These are phyloP conservation scores for Ophiostoma triangulosporum DNA, from an alignment of 2,329 filamentous ascomycete species.

Conservation along the genomic window DNA sequence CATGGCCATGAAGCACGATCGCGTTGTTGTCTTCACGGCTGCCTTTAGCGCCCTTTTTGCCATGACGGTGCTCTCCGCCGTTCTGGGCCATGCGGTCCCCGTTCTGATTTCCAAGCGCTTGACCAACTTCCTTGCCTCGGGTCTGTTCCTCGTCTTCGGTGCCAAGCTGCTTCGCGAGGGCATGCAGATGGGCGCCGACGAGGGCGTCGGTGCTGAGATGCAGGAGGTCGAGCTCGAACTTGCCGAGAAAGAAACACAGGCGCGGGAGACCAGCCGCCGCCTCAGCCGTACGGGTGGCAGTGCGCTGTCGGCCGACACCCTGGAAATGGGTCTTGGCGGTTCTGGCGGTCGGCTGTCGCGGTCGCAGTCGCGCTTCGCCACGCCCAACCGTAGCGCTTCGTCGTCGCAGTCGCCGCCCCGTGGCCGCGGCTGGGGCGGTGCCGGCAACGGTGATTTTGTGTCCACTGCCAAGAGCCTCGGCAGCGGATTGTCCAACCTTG, in stretches of 20 bases:
- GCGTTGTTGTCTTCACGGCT: constrained; percentile 83
- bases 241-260: constrained; percentile 77
- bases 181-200: constrained; percentile 73
- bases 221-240: constrained; percentile 90
- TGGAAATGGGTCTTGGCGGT: constrained; percentile 64
- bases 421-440: constrained; percentile 34
- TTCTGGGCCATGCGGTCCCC: constrained; percentile 85
- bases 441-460: constrained; percentile 27
- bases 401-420: constrained; percentile 58
- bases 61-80: constrained; percentile 90
- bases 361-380: constrained; percentile 63
- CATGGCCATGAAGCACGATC: constrained; percentile 98
- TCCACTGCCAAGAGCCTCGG: constrained; percentile 39
- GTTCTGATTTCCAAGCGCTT: constrained; percentile 80
- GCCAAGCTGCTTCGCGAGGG: constrained; percentile 74
- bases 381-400: constrained; percentile 67
- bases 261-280: constrained; percentile 46
- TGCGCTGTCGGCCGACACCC: constrained; percentile 53
- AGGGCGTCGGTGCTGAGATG: constrained; percentile 94
- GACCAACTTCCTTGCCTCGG: constrained; percentile 74
- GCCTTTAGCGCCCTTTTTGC: constrained; percentile 82
- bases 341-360: constrained; percentile 45
- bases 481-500: constrained; percentile 68
- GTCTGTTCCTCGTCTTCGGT: constrained; percentile 82
- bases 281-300: constrained; percentile 37